Evolutionary conservation across 164 flowering plant genomes (phyloP).

Genomic region (Brasenia schreberi): DNA sequence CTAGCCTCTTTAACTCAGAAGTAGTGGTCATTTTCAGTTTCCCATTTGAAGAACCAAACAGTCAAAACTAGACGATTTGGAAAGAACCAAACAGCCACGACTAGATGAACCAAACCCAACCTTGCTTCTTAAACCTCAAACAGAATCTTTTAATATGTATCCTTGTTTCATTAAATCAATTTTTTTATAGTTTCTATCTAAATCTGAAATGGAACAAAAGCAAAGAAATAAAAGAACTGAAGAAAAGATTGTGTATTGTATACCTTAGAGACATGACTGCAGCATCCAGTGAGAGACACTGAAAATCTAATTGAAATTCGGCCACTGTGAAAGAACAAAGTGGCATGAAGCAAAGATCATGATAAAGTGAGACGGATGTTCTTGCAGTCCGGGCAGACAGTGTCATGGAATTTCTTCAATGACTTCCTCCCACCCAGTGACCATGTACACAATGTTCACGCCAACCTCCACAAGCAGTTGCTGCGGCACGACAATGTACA

Average conservation of each 20-base stretch:
- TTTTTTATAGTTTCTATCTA: too few species aligned
- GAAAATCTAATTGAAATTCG: constrained; percentile 52
- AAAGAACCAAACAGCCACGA: too few species aligned
- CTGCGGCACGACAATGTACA: constrained; percentile 45
- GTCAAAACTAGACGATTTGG: too few species aligned
- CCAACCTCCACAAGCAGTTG: constrained; percentile 51
- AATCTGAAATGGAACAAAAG: too few species aligned
- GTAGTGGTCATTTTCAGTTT: too few species aligned
- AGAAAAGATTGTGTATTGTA: background rate
- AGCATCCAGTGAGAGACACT: constrained; percentile 55
- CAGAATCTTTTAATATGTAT: too few species aligned
- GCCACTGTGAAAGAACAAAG: constrained; percentile 45
- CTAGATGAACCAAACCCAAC: too few species aligned
- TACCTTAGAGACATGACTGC: constrained; percentile 70
- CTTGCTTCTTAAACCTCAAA: too few species aligned
- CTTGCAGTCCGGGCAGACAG: constrained; percentile 23
- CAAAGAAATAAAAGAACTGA: too few species aligned
- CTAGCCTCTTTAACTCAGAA: too few species aligned
- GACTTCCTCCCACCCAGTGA: constrained; percentile 57
- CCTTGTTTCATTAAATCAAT: too few species aligned
- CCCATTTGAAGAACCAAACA: too few species aligned
- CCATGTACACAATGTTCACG: constrained; percentile 53
- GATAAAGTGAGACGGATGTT: constrained; percentile 44
- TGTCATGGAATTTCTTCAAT: constrained; percentile 38
- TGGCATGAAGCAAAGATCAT: constrained; percentile 49